These are phyloP conservation scores for Cicer arietinum DNA, from an alignment of 306 rosid genomes.

Conservation along the genomic window DNA sequence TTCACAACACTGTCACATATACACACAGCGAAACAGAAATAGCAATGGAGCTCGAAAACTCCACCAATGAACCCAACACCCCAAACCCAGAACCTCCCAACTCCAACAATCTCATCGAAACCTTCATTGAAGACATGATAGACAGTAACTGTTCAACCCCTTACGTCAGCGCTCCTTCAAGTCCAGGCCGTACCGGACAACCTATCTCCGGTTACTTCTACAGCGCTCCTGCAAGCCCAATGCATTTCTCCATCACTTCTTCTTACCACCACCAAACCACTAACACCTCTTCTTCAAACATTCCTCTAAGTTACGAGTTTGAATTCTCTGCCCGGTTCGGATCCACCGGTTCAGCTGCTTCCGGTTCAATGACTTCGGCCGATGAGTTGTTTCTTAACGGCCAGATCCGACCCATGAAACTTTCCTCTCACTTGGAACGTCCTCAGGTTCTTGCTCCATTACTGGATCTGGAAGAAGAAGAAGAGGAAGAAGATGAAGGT, in stretches of 20 bases:
- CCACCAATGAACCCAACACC: conserved; percentile 36
- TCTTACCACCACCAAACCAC: conserved; percentile 25
- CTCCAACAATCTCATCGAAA: conserved; percentile 44
- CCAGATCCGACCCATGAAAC: conserved; percentile 96
- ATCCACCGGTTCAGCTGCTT: conserved; percentile 41
- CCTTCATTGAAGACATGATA: conserved; percentile 55
- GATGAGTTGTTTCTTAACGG: conserved; percentile 94
- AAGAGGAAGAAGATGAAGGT: conserved; percentile 33
- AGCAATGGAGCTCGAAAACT: conserved; percentile 59
- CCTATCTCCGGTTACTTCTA: conserved; percentile 70
- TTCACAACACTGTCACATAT: not conserved
- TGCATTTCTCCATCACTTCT: conserved; percentile 71
- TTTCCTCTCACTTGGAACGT: conserved; percentile 72
- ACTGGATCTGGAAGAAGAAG: conserved; percentile 72
- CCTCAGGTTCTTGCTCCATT: conserved; percentile 82
- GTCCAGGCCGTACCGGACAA: conserved; percentile 70
- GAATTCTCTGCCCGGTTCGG: conserved; percentile 87
- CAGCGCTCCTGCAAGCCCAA: conserved; percentile 96
- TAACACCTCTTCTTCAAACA: conserved; percentile 34
- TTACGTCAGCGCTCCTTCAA: conserved; percentile 93
- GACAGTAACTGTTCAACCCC: conserved; percentile 95
- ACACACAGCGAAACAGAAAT: not conserved
- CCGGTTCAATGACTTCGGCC: conserved; percentile 89
- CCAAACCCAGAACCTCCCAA: conserved; percentile 42
- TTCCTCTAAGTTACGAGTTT: conserved; percentile 67